phyloP scores from a whole-genome alignment of 345 rosid genomes.

The Bretschneidera sinensis region DNA sequence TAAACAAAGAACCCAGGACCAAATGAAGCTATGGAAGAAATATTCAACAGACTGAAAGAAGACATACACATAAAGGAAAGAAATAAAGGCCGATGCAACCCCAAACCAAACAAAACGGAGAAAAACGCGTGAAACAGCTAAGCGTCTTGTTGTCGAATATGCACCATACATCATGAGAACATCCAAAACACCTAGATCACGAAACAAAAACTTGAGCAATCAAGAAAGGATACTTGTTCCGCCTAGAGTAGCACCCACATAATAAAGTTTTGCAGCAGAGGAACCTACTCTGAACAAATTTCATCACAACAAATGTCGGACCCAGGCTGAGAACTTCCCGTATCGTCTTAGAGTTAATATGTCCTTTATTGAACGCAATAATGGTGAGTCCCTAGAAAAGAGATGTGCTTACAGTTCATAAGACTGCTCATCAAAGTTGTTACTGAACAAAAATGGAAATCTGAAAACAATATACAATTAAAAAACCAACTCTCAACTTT shows the following conservation, averaged over 20 bases:
- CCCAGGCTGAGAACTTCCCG: slow-evolving; percentile 85
- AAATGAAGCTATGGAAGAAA: slow-evolving; percentile 1
- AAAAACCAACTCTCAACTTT: too few species aligned
- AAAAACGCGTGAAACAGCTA: slow-evolving; percentile 80
- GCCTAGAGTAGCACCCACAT: background rate
- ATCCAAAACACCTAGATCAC: slow-evolving; percentile 73
- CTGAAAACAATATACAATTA: background rate
- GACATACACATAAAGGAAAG: slow-evolving; percentile 92
- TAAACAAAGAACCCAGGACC: background rate
- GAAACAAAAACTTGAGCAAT: slow-evolving; percentile 10
- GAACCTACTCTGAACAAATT: slow-evolving; percentile 75
- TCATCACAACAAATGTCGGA: slow-evolving; percentile 93
- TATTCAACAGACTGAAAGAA: slow-evolving; percentile 5
- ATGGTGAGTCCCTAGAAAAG: slow-evolving; percentile 67
- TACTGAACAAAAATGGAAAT: background rate
- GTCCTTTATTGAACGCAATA: slow-evolving; percentile 72
- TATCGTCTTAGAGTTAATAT: slow-evolving; percentile 44
- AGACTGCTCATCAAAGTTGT: background rate
- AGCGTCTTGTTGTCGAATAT: slow-evolving; percentile 71
- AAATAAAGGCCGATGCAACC: slow-evolving; percentile 62
- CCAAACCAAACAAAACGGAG: slow-evolving; percentile 85
- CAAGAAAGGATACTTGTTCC: slow-evolving; percentile 1
- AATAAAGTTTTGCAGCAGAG: background rate
- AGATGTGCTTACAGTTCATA: background rate
- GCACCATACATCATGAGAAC: slow-evolving; percentile 96